Conservation (phyloP, 75 land plant species). For the Selaginella moellendorffii region DNA sequence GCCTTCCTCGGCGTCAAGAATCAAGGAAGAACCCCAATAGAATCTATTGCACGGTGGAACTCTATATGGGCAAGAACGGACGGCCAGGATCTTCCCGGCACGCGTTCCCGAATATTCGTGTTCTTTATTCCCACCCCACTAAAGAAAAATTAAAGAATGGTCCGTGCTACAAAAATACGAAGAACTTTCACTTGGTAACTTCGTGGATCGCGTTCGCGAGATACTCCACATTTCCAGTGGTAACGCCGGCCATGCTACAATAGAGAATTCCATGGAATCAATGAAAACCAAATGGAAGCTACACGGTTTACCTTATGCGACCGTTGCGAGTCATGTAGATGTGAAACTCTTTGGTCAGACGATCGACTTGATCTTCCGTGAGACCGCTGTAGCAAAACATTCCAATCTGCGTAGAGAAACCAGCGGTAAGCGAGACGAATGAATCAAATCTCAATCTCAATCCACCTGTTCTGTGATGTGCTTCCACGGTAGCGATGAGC, state of each 20-base stretch:
- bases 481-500: slow-evolving; percentile 61
- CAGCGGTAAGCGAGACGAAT: neutral
- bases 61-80: no score
- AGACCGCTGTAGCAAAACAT: slow-evolving; percentile 95
- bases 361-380: slow-evolving; percentile 86
- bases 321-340: slow-evolving; percentile 87
- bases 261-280: neutral
- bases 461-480: slow-evolving; percentile 79
- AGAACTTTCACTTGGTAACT: slow-evolving; percentile 26
- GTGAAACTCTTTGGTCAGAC: slow-evolving; percentile 69
- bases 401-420: slow-evolving; percentile 48
- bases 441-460: neutral
- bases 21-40: neutral
- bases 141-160: neutral
- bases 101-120: no score
- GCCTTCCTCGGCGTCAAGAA: no score
- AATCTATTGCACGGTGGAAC: no score
- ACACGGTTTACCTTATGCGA: slow-evolving; percentile 54
- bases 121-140: no score
- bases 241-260: slow-evolving; percentile 85
- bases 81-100: no score
- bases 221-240: slow-evolving; percentile 62
- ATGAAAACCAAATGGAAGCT: neutral
- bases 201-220: slow-evolving; percentile 83
- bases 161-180: neutral